Evolutionary conservation across 2,329 filamentous ascomycete genomes (phyloP), one percentile per base, ranked within the genome.

Genomic region (Pseudomassariella vexata): DNA sequence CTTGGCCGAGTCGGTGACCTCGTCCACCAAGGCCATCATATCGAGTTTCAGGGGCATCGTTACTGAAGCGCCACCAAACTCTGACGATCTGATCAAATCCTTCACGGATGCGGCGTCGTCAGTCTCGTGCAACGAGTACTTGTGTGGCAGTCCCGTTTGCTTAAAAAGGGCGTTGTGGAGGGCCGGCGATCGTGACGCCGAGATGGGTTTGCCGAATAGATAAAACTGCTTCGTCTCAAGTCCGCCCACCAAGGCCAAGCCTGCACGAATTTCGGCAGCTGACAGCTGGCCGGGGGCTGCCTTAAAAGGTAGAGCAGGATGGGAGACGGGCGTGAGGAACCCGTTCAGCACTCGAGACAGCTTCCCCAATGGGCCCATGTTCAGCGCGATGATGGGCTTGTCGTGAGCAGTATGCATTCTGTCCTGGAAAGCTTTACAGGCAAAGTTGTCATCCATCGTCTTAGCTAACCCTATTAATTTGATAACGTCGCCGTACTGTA

Each of bases 11-110:
- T 81, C 74, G 1, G 87, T 82, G 36, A 95, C 68, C 32, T 82
- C 77, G 52, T 96, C 88, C 10, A 98, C 66, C 5, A 90, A 61
- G 1, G 75, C 69, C 63, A 94, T 87, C 36, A 96, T 79, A 46
- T 94, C 86, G 19, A 92, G 67, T 63, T 98, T 98, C 34, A 98
- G 68, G 1, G 92, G 92, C 30, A 98, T 96, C 0, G 92, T 98
- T 27, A 98, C 87, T 3, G 88, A 95, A 3, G 86, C 90, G 36
- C 92, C 92, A 6, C 92, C 92, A 52, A 98, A 98, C 44, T 82
- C 70, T 1, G 80, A 65, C 1, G 77, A 63, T 6, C 73, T 75
- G 37, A 98, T 80, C 30, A 86, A 60, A 3, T 74, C 63, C 42
- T 67, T 64, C 4, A 94, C 65, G 21, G 82, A 69, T 6, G 64